Conservation (phyloP, 306 rosid species). For the Fragaria ananassa region DNA sequence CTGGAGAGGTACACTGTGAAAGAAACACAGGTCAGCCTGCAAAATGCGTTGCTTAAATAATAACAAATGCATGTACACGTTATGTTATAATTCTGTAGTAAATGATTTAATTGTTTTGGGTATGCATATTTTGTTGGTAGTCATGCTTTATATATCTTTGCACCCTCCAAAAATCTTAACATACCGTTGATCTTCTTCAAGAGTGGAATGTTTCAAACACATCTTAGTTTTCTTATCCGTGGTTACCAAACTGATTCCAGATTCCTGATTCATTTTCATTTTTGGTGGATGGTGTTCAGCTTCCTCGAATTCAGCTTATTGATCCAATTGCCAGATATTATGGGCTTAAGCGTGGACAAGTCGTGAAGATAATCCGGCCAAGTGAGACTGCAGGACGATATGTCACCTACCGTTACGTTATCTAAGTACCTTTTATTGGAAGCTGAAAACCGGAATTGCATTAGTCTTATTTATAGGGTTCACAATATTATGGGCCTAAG, state of each 20-base stretch:
- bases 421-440: conserved; percentile 21
- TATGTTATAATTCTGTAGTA: too few species aligned
- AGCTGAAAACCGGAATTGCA: neutral
- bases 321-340: conserved; percentile 87
- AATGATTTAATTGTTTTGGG: too few species aligned
- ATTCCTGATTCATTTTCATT: neutral
- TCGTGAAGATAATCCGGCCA: conserved; percentile 76
- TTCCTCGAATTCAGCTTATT: conserved; percentile 76
- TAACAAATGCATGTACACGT: too few species aligned
- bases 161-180: neutral
- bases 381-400: conserved; percentile 92
- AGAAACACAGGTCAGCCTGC: conserved; percentile 66
- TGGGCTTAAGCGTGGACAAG: conserved; percentile 90
- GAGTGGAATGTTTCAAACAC: neutral
- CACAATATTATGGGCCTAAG: conserved; percentile 65
- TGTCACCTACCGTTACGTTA: conserved; percentile 75
- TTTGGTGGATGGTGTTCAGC: conserved; percentile 37
- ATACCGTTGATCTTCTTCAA: neutral
- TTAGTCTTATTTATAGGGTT: neutral
- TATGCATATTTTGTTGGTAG: too few species aligned
- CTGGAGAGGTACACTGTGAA: conserved; percentile 75
- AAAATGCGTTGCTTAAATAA: neutral
- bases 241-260: neutral
- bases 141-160: neutral
- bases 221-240: conserved; percentile 6